Conservation (phyloP, 2,329 filamentous ascomycete species). For the Penicillium sp. region DNA sequence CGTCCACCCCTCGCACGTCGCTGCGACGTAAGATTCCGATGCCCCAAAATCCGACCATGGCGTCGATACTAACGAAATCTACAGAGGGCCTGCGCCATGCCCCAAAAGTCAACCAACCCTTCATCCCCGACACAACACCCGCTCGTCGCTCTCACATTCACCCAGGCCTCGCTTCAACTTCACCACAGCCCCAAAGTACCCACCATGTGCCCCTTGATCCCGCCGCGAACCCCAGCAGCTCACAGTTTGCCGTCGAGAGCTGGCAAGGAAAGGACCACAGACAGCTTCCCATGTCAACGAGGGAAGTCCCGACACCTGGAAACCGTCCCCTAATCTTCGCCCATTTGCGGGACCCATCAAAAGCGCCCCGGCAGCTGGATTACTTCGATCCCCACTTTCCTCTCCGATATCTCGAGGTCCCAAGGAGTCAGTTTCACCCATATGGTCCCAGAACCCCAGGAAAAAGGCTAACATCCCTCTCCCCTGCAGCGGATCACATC, state of each 20-base stretch:
- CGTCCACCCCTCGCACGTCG: constrained; percentile 25
- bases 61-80: constrained; percentile 13
- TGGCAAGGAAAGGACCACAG: constrained; percentile 43
- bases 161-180: constrained; percentile 32
- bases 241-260: constrained; percentile 33
- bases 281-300: constrained; percentile 40
- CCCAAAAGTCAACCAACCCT: constrained; percentile 42
- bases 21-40: constrained; percentile 21
- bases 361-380: constrained; percentile 36
- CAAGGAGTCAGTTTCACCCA: constrained; percentile 32
- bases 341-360: constrained; percentile 27
- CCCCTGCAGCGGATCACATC: constrained; percentile 59
- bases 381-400: constrained; percentile 43
- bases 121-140: constrained; percentile 41
- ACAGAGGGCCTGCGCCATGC: constrained; percentile 43
- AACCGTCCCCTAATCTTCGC: constrained; percentile 43
- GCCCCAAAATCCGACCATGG: background rate
- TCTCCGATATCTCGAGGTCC: constrained; percentile 37
- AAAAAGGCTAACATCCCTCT: background rate
- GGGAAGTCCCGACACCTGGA: constrained; percentile 45
- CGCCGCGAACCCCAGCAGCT: constrained; percentile 32
- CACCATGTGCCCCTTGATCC: constrained; percentile 30
- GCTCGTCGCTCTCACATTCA: constrained; percentile 35
- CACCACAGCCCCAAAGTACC: constrained; percentile 35
- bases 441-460: background rate